Conservation (phyloP, 2,329 filamentous ascomycete genomes). For the Colletotrichum somersetense region DNA sequence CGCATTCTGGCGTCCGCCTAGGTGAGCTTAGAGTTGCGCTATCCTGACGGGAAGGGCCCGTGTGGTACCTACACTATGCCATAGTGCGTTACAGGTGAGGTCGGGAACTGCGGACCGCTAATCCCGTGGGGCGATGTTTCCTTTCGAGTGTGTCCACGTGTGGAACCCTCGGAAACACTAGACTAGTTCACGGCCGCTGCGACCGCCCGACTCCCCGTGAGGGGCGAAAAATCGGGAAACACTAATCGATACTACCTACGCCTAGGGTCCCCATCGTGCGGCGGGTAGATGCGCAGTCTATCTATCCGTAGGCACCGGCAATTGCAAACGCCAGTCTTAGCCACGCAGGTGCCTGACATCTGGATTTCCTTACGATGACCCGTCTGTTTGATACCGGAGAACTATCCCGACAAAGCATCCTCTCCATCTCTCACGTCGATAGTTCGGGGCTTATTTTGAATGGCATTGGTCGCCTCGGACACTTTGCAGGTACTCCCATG, state of each 20-base stretch:
- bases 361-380: too few species aligned
- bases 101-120: background rate
- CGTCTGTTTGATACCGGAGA: background rate
- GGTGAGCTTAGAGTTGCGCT: background rate
- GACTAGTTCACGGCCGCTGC: background rate
- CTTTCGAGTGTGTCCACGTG: background rate
- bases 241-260: background rate
- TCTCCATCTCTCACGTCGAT: too few species aligned
- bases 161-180: background rate
- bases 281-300: background rate
- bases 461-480: too few species aligned
- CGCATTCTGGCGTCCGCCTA: background rate
- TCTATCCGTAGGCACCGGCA: too few species aligned
- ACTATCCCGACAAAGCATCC: too few species aligned
- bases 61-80: background rate
- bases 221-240: background rate
- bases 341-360: too few species aligned
- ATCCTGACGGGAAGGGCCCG: background rate
- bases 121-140: background rate
- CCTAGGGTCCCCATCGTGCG: too few species aligned
- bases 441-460: background rate
- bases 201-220: too few species aligned
- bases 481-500: background rate
- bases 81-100: background rate
- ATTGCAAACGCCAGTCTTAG: background rate